Evolutionary conservation across 1,284 basidiomycete genomes (phyloP), one percentile per base, ranked within the genome.

Genomic region (Gymnopus androsaceus): DNA sequence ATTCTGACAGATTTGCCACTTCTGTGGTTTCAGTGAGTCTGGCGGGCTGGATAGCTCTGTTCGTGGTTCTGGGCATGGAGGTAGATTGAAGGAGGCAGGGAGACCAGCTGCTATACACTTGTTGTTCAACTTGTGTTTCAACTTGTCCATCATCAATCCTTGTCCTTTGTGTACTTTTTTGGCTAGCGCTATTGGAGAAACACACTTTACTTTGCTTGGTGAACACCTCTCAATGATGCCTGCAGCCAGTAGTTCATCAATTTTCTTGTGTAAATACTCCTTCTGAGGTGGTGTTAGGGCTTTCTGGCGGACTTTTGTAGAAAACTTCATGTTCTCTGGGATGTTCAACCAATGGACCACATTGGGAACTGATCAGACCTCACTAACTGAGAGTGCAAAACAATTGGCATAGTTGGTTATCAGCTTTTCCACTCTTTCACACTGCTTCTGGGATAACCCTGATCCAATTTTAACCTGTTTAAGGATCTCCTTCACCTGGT

Each of bases 1-100:
- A 55, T 72, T 67, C 44, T 75, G 73, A 44, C 72, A 75, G 3
- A 77, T 61, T 0, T 70, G 37, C 69, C 71, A 76, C 51, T 73
- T 72, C 9, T 50, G 50, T n/a, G 55, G 52, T 54, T 27, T 57
- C 33, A 51, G 17, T 17, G 40, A 30, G 4, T 36, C 3, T n/a
- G n/a, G n/a, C n/a, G n/a, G n/a, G n/a, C n/a, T n/a, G n/a, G 12
- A 40, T 44, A 33, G 36, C 34, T 49, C 23, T 2, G 6, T 1
- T 14, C 27, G 44, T 1, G n/a, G 36, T 44, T 56, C 31, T 25
- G 47, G 28, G 14, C 33, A 2, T 14, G 61, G 64, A 28, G 63
- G 63, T 33, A 64, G 34, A 1, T 61, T 50, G 30, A 60, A 59
- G 19, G 34, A 33, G 0, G 58, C 31, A 19, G 50, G 53, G 8